Evolutionary conservation across 83 land plant species (phyloP), one percentile per base, ranked within the genome.

Genomic region (Diphasiastrum complanatum): DNA sequence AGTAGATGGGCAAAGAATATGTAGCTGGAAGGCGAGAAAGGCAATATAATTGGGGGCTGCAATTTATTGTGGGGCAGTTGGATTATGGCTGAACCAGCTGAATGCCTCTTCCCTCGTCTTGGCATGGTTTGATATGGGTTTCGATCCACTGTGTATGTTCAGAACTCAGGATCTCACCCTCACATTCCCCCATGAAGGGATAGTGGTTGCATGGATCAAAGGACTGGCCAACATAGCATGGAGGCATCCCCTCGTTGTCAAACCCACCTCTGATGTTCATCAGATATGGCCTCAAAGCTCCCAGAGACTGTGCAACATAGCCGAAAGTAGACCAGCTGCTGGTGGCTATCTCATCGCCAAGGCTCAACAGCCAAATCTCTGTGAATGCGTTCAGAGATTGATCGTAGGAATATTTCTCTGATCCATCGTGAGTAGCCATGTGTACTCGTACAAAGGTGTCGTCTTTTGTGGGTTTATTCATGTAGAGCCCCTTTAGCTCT

Each of bases 391-490:
- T 30, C 10, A 22, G 16, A 26, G 33, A 28, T 54, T 54, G 58
- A 14, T n/a, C n/a, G n/a, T n/a, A 53, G 2, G 70, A 51, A 5
- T 70, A 36, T 22, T 28, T 31, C 43, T 70, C 70, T 6, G 16
- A 32, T 29, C 35, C 61, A 3, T 70, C 73, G 36, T 63, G 69
- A 37, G 72, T 33, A n/a, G 45, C 22, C 34, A 43, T 53, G 60
- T 70, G 73, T 18, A 70, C 69, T 26, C 38, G 38, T 16, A 70
- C 50, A 25, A 63, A 32, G 20, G 47, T 65, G 3, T 47, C 61
- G 12, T 65, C 73, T 36, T 47, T 50, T 8, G 61, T 45, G 0
- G 48, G 33, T 1, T 27, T 22, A 12, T 70, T 54, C 24, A 33
- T 30, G 45, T 70, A 70, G 5, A 19, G 16, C 6, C 40, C 35